Conservation (phyloP, 2,329 filamentous ascomycete species). For the Alternaria viburni region DNA sequence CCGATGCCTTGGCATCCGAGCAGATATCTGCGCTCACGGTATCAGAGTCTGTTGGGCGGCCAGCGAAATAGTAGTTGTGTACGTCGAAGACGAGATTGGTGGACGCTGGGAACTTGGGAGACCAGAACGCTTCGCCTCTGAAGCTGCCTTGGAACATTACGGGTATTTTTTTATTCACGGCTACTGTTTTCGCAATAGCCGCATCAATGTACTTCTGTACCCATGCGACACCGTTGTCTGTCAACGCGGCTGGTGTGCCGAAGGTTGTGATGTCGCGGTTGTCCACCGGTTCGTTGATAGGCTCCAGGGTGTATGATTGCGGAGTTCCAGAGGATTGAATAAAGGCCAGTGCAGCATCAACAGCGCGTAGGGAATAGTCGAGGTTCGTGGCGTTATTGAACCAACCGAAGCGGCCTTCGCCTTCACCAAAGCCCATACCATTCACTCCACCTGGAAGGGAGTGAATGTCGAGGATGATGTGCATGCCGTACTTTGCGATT, state of each 20-base stretch:
- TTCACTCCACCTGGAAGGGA: slow-evolving; percentile 44
- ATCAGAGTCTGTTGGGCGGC: slow-evolving; percentile 14
- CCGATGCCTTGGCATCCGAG: not conserved
- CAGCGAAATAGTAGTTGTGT: slow-evolving; percentile 37
- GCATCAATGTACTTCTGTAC: slow-evolving; percentile 42
- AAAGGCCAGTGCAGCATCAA: slow-evolving; percentile 43
- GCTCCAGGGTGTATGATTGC: slow-evolving; percentile 44
- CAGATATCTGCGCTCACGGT: slow-evolving; percentile 4
- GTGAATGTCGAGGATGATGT: slow-evolving; percentile 46
- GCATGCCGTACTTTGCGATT: slow-evolving; percentile 46
- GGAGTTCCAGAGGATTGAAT: slow-evolving; percentile 36
- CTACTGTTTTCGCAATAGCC: slow-evolving; percentile 19
- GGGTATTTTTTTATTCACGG: slow-evolving; percentile 21
- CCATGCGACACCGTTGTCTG: slow-evolving; percentile 38
- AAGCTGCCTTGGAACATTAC: slow-evolving; percentile 26
- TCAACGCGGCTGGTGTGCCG: slow-evolving; percentile 39
- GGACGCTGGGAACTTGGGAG: slow-evolving; percentile 5
- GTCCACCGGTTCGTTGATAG: slow-evolving; percentile 50
- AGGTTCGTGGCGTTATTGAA: slow-evolving; percentile 47
- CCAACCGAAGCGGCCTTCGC: slow-evolving; percentile 40
- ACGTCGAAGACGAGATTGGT: slow-evolving; percentile 31
- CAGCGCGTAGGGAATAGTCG: slow-evolving; percentile 40
- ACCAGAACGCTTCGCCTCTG: slow-evolving; percentile 28
- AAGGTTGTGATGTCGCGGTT: slow-evolving; percentile 40
- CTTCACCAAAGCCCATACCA: slow-evolving; percentile 20